Conservation (phyloP, 2,329 filamentous ascomycete species). For the Trichoderma sp. region DNA sequence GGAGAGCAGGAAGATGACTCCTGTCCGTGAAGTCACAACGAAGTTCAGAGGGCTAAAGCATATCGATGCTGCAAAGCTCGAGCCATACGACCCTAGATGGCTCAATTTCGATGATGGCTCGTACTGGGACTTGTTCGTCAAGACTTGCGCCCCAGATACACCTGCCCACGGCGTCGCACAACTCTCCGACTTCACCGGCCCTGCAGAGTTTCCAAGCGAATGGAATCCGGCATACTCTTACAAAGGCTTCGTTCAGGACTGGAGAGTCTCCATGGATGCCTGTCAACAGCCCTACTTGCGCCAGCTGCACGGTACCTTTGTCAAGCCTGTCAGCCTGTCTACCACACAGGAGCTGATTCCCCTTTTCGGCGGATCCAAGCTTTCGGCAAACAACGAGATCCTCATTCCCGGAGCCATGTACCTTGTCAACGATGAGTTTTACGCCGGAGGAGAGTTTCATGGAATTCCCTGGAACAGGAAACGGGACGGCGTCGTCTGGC, state of each 20-base stretch:
- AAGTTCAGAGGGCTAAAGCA: conserved; percentile 46
- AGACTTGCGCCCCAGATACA: conserved; percentile 60
- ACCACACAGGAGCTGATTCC: conserved; percentile 59
- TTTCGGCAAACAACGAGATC: conserved; percentile 65
- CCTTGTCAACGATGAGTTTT: conserved; percentile 59
- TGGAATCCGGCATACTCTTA: conserved; percentile 44
- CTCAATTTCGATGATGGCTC: conserved; percentile 44
- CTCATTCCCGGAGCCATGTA: conserved; percentile 68
- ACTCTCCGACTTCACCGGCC: conserved; percentile 37
- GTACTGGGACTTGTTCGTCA: conserved; percentile 62
- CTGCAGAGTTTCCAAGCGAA: conserved; percentile 41
- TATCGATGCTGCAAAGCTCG: conserved; percentile 41
- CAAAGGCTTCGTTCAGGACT: conserved; percentile 59
- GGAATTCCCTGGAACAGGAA: conserved; percentile 63
- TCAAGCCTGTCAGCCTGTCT: conserved; percentile 55
- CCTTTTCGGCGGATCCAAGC: conserved; percentile 64
- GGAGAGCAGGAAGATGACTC: conserved; percentile 47
- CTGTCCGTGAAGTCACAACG: conserved; percentile 48
- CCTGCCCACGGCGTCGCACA: conserved; percentile 46
- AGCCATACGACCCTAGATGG: conserved; percentile 53
- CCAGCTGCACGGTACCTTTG: conserved; percentile 59
- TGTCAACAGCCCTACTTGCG: conserved; percentile 59
- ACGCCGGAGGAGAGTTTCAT: conserved; percentile 57
- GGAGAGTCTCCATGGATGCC: conserved; percentile 60
- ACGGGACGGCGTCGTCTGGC: conserved; percentile 60